Conservation (phyloP, 2,329 filamentous ascomycete genomes). For the Plenodomus biglobosus region DNA sequence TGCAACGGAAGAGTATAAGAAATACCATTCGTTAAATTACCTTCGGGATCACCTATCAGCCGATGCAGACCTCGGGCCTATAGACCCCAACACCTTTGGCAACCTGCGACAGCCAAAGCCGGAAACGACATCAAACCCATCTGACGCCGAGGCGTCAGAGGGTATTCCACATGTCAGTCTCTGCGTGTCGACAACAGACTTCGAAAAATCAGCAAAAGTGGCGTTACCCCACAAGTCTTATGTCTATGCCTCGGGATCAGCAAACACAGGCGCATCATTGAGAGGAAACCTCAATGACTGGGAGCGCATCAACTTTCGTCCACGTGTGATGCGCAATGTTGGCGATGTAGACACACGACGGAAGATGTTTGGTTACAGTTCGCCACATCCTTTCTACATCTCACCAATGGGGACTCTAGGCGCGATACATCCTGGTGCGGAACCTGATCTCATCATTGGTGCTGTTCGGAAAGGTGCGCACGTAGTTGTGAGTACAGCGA, state of each 20-base stretch:
- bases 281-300: conserved; percentile 39
- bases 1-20: conserved; percentile 40
- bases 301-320: conserved; percentile 40
- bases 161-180: conserved; percentile 35
- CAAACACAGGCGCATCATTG: conserved; percentile 37
- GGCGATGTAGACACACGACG: conserved; percentile 34
- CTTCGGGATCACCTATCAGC: conserved; percentile 33
- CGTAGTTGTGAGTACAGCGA: conserved; percentile 42
- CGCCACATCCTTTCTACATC: conserved; percentile 44
- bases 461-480: conserved; percentile 40
- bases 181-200: conserved; percentile 37
- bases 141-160: conserved; percentile 20
- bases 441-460: conserved; percentile 41
- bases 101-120: conserved; percentile 27
- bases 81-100: conserved; percentile 38
- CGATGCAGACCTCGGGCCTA: conserved; percentile 28
- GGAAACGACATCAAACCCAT: conserved; percentile 19
- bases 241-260: conserved; percentile 39
- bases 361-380: conserved; percentile 40
- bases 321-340: conserved; percentile 41
- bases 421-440: conserved; percentile 40
- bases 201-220: conserved; percentile 36
- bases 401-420: conserved; percentile 44
- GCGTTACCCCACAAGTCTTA: conserved; percentile 39
- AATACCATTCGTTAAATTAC: conserved; percentile 38